A percentile compares a stretch with the other conserved stretches of the same genome.
These are phyloP conservation scores for Nicotiana knightiana DNA, from an alignment of 257 asterid genomes.

Conservation along the genomic window DNA sequence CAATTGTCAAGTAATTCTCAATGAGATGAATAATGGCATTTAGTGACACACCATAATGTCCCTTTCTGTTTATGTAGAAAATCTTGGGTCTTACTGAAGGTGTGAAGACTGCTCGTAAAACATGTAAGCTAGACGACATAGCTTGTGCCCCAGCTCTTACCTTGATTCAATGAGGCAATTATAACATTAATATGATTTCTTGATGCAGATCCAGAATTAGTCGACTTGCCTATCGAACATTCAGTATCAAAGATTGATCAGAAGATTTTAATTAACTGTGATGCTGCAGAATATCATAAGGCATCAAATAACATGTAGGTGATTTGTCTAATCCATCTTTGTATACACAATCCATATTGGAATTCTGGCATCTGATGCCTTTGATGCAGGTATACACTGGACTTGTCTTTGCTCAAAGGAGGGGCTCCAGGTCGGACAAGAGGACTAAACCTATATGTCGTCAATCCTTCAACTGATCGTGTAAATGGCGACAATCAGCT, in stretches of 20 bases:
- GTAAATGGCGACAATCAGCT: slow-evolving; percentile 14
- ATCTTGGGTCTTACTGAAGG: slow-evolving; percentile 48
- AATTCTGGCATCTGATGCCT: slow-evolving; percentile 13
- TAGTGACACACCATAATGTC: background rate
- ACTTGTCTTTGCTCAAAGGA: slow-evolving; percentile 56
- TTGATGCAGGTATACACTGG: slow-evolving; percentile 52
- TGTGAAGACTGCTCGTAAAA: slow-evolving; percentile 21
- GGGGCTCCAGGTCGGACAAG: slow-evolving; percentile 91
- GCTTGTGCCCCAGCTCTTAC: slow-evolving; percentile 6
- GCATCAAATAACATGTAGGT: slow-evolving; percentile 37
- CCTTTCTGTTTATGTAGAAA: slow-evolving; percentile 37
- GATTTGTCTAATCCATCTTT: slow-evolving; percentile 7
- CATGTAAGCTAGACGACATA: slow-evolving; percentile 39
- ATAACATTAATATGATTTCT: background rate
- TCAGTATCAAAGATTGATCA: slow-evolving; percentile 41
- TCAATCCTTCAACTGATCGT: slow-evolving; percentile 23
- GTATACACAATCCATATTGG: background rate
- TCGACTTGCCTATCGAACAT: slow-evolving; percentile 44
- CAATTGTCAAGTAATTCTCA: background rate
- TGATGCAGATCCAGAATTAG: slow-evolving; percentile 30
- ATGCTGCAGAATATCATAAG: slow-evolving; percentile 21
- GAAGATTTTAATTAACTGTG: slow-evolving; percentile 46
- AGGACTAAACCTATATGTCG: slow-evolving; percentile 38
- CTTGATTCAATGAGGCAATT: background rate
- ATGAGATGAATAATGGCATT: background rate